Base-by-base conservation (phyloP, 805 yeast genomes). In the Pichia paraexigua region DNA sequence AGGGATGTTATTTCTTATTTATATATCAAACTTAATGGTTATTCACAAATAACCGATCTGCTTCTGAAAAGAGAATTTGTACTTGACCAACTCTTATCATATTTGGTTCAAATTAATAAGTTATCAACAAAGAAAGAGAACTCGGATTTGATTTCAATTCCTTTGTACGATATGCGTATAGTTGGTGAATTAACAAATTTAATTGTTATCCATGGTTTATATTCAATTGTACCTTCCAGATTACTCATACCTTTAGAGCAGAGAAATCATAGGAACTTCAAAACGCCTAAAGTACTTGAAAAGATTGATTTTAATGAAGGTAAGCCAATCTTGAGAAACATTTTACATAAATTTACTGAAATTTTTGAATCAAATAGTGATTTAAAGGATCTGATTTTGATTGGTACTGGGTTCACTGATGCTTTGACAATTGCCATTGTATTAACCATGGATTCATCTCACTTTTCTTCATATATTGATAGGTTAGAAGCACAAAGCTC, bases 121-220 rank as follows among this genome's bases (percentile, higher is more conserved):
- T 52, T 67, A 2, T 68, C 82, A 4, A 53, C 55, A 1, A 66
- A 62, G 45, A 63, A 61, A 17, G 53, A 62, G n/a, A 50, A 46
- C 11, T 43, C 55, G 59, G 42, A 63, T 68, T 46, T 78, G 47
- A 72, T 86, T 12, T 71, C 85, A 10, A 83, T 92, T 17, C 87
- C 97, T 0, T 71, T 92, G 11, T 90, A 88, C 59, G 98, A 94
- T 63, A 82, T 92, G 76, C 85, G 82, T 62, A 76, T 79, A 5
- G 77, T 94, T 51, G 83, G 85, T 37, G 77, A 74, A 22, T 62
- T 92, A 43, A 65, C 85, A 20, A 85, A 83, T 56, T 52, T 85
- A 12, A 71, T 91, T 2, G 78, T 90, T 0, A 66, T 85, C 1
- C 84, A 82, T 56, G 91, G 95, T 0, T 72, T 92, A 0, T 85